Base-by-base conservation (phyloP, 495 filamentous ascomycete species). In the Aspergillus campestris region DNA sequence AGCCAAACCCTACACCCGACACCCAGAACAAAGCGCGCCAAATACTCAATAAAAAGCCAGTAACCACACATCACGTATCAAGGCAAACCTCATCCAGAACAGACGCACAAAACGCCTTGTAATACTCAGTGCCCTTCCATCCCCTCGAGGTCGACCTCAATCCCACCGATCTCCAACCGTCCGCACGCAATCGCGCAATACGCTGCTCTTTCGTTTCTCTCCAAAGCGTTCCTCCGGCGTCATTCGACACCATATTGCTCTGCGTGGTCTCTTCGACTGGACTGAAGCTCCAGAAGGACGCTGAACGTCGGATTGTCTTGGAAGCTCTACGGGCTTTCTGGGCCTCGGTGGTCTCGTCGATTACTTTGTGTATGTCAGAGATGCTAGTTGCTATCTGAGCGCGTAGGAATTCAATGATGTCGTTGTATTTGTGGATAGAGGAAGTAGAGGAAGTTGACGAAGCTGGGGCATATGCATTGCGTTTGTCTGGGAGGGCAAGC, bases 211-310 rank as follows among this genome's bases (percentile, higher is more conserved):
- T 68, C 2, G 56, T 64, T 37, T 72, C 69, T 14, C 51, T 53
- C 1, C 34, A 13, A 12, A 47, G 10, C 8, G 34, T 1, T 8
- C 29, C 9, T 44, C 41, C 40, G 11, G 28, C n/a, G 14, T 31
- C 40, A 14, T 4, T 10, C 8, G 8, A 18, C 5, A 0, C 31
- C 36, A 15, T 13, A 29, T 3, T 31, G 38, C 7, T 44, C 27
- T 11, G 34, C 31, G 11, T 49, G 38, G 5, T 38, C 38, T n/a
- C 34, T 11, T 56, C 56, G 24, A 64, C 30, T 8, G 57, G 56
- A 31, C 53, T 52, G 40, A 72, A 72, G 29, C 51, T 69, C 69
- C 69, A 72, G 45, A 70, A 71, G 0, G 67, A 72, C 0, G 49
- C 49, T 7, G 57, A 57, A 3, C 60, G 66, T 0, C 44, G 47